phyloP scores from a whole-genome alignment of 2,329 filamentous ascomycete genomes.

The Samsoniella hepiali region DNA sequence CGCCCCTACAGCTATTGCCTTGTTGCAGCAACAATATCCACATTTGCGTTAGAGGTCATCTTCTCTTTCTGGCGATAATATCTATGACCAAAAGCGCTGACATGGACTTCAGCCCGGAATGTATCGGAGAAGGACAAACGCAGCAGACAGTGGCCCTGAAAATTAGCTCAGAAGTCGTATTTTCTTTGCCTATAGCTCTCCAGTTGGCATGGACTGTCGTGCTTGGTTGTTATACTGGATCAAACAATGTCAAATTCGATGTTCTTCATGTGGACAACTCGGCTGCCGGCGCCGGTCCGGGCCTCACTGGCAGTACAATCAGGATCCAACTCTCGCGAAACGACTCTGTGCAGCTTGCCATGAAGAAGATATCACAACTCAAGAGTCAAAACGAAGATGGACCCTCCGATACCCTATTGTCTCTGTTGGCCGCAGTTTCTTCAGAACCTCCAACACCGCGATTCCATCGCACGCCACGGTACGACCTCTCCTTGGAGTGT shows the following conservation, averaged over 20 bases:
- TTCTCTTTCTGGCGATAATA: too few relatives aligned
- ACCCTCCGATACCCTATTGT: background rate
- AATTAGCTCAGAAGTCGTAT: background rate
- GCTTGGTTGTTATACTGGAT: background rate
- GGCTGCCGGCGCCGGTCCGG: background rate
- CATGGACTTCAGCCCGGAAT: background rate
- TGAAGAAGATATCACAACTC: constrained; percentile 2
- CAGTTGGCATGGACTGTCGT: background rate
- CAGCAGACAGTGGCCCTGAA: background rate
- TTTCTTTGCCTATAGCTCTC: background rate
- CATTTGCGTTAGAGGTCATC: background rate
- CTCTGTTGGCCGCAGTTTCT: background rate
- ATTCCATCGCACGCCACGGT: background rate
- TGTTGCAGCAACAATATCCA: background rate
- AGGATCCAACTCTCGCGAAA: background rate
- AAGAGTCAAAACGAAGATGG: background rate
- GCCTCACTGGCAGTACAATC: background rate
- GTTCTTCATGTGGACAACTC: background rate
- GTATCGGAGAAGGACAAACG: background rate
- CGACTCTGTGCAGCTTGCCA: background rate
- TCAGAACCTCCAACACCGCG: background rate
- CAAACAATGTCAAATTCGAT: background rate
- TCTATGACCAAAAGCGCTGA: background rate
- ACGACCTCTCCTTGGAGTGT: background rate
- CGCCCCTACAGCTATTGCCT: background rate